Evolutionary conservation across 2,329 filamentous ascomycete genomes (phyloP), one percentile per base, ranked within the genome.

Genomic region (Aspergillus pseudotamarii): DNA sequence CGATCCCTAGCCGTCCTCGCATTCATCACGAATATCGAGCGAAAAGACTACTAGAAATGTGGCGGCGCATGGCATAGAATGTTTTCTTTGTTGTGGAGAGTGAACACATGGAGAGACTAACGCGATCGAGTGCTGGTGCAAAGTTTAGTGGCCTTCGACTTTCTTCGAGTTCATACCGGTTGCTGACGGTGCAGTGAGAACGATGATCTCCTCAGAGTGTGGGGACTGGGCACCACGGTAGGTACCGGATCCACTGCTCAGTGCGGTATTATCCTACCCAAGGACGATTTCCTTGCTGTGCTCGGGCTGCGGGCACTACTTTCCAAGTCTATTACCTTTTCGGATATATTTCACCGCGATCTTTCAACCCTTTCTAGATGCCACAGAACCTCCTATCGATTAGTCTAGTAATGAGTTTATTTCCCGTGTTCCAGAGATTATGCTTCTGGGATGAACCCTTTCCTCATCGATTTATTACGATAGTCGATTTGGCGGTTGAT

Each of bases 381-480:
- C 28, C 28, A 54, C 51, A 36, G 36, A 30, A 28, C n/a, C 21
- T 36, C n/a, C 21, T 55, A 36, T 38, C 21, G 19, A 36, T 6
- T 28, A 38, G n/a, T 34, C 32, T 36, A 54, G 30, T 23, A 23
- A 36, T n/a, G 51, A 54, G 51, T 23, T 55, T 55, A 55, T 38
- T 38, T 55, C n/a, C 51, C 51, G 51, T 38, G 51, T 55, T 38
- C 51, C 51, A 55, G 51, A 41, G 41, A 55, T 14, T 23, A 36
- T 55, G 34, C 32, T 26, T 32, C 32, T 38, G 4, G 32, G 46
- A 59, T 6, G 51, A 55, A 55, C 34, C 41, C 32, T 38, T 55
- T 23, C 51, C n/a, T 26, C n/a, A 38, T 38, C n/a, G 8, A 38
- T 26, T 55, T 26, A 61, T 59, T 59, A 30, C 19, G 61, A 62